Evolutionary conservation across 768 basidiomycete genomes (phyloP), one percentile per base, ranked within the genome.

Genomic region (Tylopilus balloui): DNA sequence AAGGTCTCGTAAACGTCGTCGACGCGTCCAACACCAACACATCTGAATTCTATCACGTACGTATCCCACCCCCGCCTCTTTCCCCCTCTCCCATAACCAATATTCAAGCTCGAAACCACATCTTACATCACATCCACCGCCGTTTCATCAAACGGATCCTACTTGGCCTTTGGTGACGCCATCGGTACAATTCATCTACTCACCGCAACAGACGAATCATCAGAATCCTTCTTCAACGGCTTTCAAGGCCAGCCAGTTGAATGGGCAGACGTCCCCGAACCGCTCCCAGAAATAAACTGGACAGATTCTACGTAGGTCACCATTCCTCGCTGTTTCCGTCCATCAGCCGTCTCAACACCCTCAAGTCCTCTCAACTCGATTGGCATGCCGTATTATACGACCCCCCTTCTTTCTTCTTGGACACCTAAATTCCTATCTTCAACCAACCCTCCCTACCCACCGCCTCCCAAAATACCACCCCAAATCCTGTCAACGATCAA

Each of bases 141-240:
- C 2, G 71, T 96, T 24, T 92, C 92, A 2, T 83, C 89, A 2
- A 86, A 86, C 4, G 92, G 88, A 29, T 82, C 87, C n/a, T 96
- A 92, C 60, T 75, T 98, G 62, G 93, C 91, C 1, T 92, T 94
- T 56, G 94, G 92, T 1, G 93, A 96, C 59, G 83, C 85, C 0
- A 84, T 89, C 36, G 93, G 94, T 15, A 72, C 75, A 6, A 78
- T 97, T 3, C 92, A 95, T 69, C 71, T 98, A 15, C 71, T 92
- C 60, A 81, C 86, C 42, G 86, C 88, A 45, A 79, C 85, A 35
- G 83, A 84, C 42, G 78, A 76, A 3, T 76, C 74, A 1, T 71
- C 69, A 15, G 69, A 79, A 1, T 58, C 71, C 25, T 88, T 91
- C 3, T 86, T 95, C 67, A 95, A 95, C 57, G 92, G 94, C 0